Percentiles rank a stretch among this genome's conserved stretches.
These are phyloP conservation scores for Haematococcus lacustris DNA, from an alignment of 139 green algal species.

Conservation along the genomic window DNA sequence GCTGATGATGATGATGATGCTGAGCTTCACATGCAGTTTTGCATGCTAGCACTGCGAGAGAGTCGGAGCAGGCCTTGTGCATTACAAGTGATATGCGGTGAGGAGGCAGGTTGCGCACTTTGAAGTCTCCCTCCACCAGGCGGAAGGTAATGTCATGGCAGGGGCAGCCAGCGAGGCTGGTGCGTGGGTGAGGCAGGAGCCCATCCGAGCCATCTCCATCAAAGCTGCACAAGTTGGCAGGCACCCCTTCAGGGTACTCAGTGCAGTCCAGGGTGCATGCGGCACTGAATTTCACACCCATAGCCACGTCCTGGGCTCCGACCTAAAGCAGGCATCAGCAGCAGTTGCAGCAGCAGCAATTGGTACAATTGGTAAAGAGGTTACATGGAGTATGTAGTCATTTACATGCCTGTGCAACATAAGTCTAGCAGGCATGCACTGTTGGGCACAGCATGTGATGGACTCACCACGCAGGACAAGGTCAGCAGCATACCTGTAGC, in stretches of 20 bases:
- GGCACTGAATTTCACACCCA: slow-evolving; percentile 76
- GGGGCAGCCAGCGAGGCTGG: slow-evolving; percentile 2
- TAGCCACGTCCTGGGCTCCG: slow-evolving; percentile 66
- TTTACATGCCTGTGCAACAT: not conserved
- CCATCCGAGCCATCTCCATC: slow-evolving; percentile 15
- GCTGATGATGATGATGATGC: too few species aligned
- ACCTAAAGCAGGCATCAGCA: slow-evolving; percentile 39
- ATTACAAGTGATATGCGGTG: not conserved
- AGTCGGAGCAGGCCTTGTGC: not conserved
- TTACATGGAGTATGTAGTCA: too few species aligned
- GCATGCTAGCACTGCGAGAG: too few species aligned
- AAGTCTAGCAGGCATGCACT: too few species aligned
- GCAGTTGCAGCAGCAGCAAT: too few species aligned
- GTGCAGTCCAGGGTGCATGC: slow-evolving; percentile 63
- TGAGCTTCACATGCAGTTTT: too few species aligned
- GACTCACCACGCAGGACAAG: too few species aligned
- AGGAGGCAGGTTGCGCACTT: slow-evolving; percentile 26
- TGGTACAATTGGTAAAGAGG: too few species aligned
- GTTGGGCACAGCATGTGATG: too few species aligned
- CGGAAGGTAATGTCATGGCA: slow-evolving; percentile 66
- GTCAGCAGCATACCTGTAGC: slow-evolving; percentile 50
- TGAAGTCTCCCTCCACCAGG: slow-evolving; percentile 73
- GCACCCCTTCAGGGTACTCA: slow-evolving; percentile 35
- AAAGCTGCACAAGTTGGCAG: slow-evolving; percentile 1
- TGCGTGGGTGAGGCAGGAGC: slow-evolving; percentile 3